A percentile compares a stretch with the other conserved stretches of the same genome.
Evolutionary conservation across 805 yeast genomes (phyloP).

Genomic region (Wickerhamiella azyma): DNA sequence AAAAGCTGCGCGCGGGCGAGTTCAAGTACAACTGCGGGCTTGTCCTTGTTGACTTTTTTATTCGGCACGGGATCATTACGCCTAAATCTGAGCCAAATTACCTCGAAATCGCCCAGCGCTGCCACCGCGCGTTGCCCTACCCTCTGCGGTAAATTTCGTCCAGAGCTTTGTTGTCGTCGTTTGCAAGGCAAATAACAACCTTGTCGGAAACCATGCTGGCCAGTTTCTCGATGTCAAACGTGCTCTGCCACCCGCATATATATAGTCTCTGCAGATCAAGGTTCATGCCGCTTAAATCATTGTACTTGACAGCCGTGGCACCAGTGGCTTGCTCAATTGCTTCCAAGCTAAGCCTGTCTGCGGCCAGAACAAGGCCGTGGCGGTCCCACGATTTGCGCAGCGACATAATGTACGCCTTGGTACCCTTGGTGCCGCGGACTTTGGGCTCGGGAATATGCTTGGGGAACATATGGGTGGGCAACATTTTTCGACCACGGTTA

Average conservation of each 20-base stretch:
- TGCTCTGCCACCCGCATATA: conserved; percentile 2
- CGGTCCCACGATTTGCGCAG: conserved; percentile 7
- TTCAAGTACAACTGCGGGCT: conserved; percentile 84
- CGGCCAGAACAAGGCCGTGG: conserved; percentile 12
- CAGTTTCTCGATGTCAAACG: conserved; percentile 1
- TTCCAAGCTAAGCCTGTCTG: conserved; percentile 4
- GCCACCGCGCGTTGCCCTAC: conserved; percentile 62
- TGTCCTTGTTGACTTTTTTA: conserved; percentile 70
- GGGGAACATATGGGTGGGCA: too few relatives aligned
- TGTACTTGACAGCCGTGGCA: conserved; percentile 6
- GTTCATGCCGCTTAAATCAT: conserved; percentile 14
- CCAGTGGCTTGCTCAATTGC: conserved; percentile 3
- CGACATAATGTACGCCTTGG: too few relatives aligned
- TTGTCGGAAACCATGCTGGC: neutral
- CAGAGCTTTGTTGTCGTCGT: conserved; percentile 4
- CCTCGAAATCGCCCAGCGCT: conserved; percentile 40
- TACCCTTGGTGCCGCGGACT: too few relatives aligned
- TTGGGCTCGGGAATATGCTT: too few relatives aligned
- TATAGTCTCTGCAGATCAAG: conserved; percentile 1
- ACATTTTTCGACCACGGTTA: neutral
- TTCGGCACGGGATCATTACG: conserved; percentile 68
- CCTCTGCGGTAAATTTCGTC: conserved; percentile 30
- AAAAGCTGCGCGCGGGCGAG: conserved; percentile 38
- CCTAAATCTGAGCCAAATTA: conserved; percentile 55
- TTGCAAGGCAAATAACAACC: neutral